A percentile compares a stretch with the other conserved stretches of the same genome.
phyloP scores from a whole-genome alignment of 2,329 filamentous ascomycete species.

The Phoma sp. region DNA sequence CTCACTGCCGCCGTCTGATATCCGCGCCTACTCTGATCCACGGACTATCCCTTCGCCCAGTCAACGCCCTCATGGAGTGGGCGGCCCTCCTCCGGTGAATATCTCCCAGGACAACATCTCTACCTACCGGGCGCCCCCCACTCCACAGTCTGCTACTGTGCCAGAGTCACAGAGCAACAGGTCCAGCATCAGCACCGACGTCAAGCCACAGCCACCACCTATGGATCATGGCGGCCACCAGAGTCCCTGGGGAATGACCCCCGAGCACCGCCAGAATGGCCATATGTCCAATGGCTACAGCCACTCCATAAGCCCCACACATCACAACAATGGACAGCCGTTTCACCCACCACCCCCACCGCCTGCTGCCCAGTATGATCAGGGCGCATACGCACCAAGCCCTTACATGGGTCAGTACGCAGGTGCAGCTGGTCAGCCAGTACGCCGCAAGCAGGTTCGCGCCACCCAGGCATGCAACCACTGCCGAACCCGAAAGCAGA shows the following conservation, averaged over 20 bases:
- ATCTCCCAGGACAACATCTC: slow-evolving; percentile 44
- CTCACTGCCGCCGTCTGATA: slow-evolving; percentile 42
- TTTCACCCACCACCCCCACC: slow-evolving; percentile 40
- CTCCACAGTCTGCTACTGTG: slow-evolving; percentile 32
- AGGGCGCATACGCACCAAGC: slow-evolving; percentile 32
- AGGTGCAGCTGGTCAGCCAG: slow-evolving; percentile 27
- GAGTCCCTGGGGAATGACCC: slow-evolving; percentile 39
- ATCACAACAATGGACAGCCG: slow-evolving; percentile 34
- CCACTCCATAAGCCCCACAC: slow-evolving; percentile 38
- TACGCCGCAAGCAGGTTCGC: slow-evolving; percentile 46
- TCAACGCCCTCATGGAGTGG: slow-evolving; percentile 45
- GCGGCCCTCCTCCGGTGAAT: slow-evolving; percentile 37
- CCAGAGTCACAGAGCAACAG: slow-evolving; percentile 33
- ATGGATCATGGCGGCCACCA: slow-evolving; percentile 47
- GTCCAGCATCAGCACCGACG: slow-evolving; percentile 35
- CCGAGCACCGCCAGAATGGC: slow-evolving; percentile 44
- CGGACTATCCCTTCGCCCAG: slow-evolving; percentile 42
- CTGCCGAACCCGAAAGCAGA: slow-evolving; percentile 50
- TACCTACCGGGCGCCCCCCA: slow-evolving; percentile 40
- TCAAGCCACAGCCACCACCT: slow-evolving; percentile 35
- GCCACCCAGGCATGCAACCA: slow-evolving; percentile 69
- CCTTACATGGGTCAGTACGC: slow-evolving; percentile 42
- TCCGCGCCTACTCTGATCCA: slow-evolving; percentile 42
- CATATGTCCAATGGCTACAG: slow-evolving; percentile 42
- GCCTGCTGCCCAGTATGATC: slow-evolving; percentile 38